Percentiles rank a stretch among this genome's conserved stretches.
Conservation (phyloP, 768 basidiomycete species). For the Naganishia antarctica region DNA sequence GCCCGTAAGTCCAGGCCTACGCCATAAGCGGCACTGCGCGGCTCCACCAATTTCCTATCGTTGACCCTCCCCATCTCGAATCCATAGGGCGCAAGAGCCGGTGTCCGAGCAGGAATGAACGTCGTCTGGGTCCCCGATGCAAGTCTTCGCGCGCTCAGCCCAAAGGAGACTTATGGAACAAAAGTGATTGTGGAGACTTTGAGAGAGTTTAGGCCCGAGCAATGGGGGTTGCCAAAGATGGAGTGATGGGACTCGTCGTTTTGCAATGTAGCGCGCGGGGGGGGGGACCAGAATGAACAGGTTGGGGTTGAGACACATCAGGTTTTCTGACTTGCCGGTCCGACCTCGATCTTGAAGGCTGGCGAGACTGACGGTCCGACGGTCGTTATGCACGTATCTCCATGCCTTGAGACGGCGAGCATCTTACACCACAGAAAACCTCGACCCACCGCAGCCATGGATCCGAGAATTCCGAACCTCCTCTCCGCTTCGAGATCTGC, state of each 20-base stretch:
- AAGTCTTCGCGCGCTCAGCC: constrained; percentile 38
- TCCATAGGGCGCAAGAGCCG: constrained; percentile 42
- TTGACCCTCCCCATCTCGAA: not conserved
- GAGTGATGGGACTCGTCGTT: not conserved
- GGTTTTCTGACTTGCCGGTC: too few relatives aligned
- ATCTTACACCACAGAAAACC: too few relatives aligned
- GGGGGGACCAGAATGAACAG: too few relatives aligned
- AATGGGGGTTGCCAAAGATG: constrained; percentile 40
- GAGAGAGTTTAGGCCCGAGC: constrained; percentile 39
- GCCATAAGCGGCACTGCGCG: not conserved
- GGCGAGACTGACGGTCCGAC: too few relatives aligned
- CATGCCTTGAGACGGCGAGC: too few relatives aligned
- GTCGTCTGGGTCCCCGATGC: constrained; percentile 47
- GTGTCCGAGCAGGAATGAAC: constrained; percentile 47
- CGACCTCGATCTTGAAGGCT: too few relatives aligned
- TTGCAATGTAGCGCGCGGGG: too few relatives aligned
- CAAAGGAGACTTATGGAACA: constrained; percentile 39
- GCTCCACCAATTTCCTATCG: not conserved
- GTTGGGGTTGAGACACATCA: too few relatives aligned
- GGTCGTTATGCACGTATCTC: too few relatives aligned
- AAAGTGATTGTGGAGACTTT: constrained; percentile 36
- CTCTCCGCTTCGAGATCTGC: too few relatives aligned
- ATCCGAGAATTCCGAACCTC: too few relatives aligned
- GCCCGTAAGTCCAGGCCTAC: constrained; percentile 29
- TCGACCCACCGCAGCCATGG: too few relatives aligned